Evolutionary conservation across 2,329 filamentous ascomycete genomes (phyloP).

Genomic region (Myotisia sp.): DNA sequence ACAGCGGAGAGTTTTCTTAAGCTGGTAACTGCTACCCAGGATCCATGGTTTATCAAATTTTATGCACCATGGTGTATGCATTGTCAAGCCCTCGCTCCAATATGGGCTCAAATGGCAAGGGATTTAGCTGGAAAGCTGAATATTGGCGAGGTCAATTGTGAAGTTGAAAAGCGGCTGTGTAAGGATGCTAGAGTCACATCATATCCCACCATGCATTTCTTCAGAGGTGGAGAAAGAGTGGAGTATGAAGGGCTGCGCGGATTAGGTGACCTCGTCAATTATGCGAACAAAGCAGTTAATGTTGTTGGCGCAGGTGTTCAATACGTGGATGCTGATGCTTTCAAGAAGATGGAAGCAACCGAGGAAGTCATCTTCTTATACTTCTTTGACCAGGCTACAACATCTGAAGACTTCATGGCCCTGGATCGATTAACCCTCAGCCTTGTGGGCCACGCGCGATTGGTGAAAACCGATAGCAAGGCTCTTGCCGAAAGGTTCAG

Average conservation of each 20-base stretch:
- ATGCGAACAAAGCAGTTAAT: constrained; percentile 73
- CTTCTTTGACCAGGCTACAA: constrained; percentile 93
- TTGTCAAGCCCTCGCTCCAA: constrained; percentile 82
- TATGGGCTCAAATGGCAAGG: constrained; percentile 77
- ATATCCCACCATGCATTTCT: constrained; percentile 85
- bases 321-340: constrained; percentile 61
- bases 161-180: constrained; percentile 71
- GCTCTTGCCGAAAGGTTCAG: constrained; percentile 70
- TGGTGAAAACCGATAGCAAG: constrained; percentile 79
- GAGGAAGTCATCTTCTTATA: constrained; percentile 95
- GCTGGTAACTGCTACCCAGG: constrained; percentile 69
- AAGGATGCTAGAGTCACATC: constrained; percentile 69
- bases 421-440: constrained; percentile 74
- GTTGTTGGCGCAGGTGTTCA: constrained; percentile 60
- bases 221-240: constrained; percentile 77
- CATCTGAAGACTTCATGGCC: constrained; percentile 77
- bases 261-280: constrained; percentile 75
- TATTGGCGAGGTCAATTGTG: constrained; percentile 91
- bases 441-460: constrained; percentile 77
- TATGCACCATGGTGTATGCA: constrained; percentile 96
- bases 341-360: constrained; percentile 74
- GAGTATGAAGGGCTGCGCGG: constrained; percentile 89
- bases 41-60: constrained; percentile 98
- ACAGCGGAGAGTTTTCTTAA: constrained; percentile 76
- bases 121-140: constrained; percentile 85